Base-by-base conservation (phyloP, 2,329 filamentous ascomycete genomes). In the Penicillium sumatraense region DNA sequence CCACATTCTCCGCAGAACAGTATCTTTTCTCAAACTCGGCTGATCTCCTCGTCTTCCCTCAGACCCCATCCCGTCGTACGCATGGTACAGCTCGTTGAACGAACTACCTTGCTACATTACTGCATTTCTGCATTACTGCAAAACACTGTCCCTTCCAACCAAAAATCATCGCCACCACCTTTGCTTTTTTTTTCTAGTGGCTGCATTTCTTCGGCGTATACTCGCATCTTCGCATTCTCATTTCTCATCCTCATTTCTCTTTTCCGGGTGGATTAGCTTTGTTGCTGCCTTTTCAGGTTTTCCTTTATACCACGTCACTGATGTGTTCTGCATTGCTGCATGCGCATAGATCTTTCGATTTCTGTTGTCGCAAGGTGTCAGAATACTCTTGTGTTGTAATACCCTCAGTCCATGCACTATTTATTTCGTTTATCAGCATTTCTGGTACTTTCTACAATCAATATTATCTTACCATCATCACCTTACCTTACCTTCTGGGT, bases 11-110 rank as follows among this genome's bases (percentile, higher is more conserved):
- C 24, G 65, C 55, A 48, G 55, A 66, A 46, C 51, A 59, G 29
- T 62, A 64, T 50, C 54, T 67, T n/a, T 56, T 64, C 21, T 54
- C 68, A 9, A 54, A 63, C 10, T 52, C 67, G 11, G 56, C 64
- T 31, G 61, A 58, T 35, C 45, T 66, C 41, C 49, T 69, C 36
- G 44, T 63, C 11, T 55, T 68, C 40, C 65, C 64, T 26, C 61
- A 58, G 26, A 53, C 63, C 36, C 59, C 65, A 8, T 24, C 6
- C 14, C 66, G 61, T 36, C 62, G 61, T 36, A 50, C 68, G 21
- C 63, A 68, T n/a, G 56, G 67, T 26, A 58, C 68, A 24, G 65
- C 70, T 21, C 62, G 67, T 52, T 73, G 61, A 60, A 23, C n/a
- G n/a, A n/a, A n/a, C n/a, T n/a, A n/a, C n/a, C n/a, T n/a, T n/a